Evolutionary conservation across 208 protist species (phyloP).

Genomic region (Lotmaria passim): DNA sequence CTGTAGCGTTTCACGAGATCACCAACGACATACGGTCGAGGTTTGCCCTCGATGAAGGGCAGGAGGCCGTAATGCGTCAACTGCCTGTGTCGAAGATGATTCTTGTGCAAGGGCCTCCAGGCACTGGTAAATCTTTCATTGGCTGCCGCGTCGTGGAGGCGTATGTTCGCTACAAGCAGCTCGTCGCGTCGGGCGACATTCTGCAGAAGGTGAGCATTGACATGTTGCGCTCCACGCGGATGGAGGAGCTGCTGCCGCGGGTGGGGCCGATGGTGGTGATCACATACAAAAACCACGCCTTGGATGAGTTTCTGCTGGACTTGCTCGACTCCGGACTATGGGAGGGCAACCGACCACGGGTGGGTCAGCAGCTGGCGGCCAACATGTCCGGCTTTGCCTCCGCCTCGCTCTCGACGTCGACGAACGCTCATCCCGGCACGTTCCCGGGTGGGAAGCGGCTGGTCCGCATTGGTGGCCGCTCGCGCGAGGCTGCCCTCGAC

Average conservation of each 20-base stretch:
- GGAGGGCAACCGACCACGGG: constrained; percentile 57
- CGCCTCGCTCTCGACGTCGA: background rate
- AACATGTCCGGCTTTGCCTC: constrained; percentile 11
- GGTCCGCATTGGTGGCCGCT: constrained; percentile 90
- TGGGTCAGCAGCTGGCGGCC: constrained; percentile 29
- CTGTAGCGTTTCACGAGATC: constrained; percentile 76
- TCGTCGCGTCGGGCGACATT: constrained; percentile 85
- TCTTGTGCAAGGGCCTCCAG: constrained; percentile 93
- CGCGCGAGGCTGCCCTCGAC: constrained; percentile 70
- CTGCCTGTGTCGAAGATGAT: constrained; percentile 78
- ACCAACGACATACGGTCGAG: constrained; percentile 58
- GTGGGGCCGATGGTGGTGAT: constrained; percentile 91
- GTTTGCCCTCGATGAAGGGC: constrained; percentile 80
- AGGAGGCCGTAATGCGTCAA: constrained; percentile 71
- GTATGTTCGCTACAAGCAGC: constrained; percentile 90
- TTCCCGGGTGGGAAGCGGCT: constrained; percentile 81
- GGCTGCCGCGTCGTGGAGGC: constrained; percentile 90
- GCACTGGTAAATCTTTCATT: constrained; percentile 96
- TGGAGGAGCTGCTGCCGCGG: constrained; percentile 66
- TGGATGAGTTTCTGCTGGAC: constrained; percentile 93
- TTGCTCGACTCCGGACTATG: constrained; percentile 78
- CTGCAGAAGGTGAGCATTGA: constrained; percentile 86
- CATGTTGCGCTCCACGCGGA: constrained; percentile 48
- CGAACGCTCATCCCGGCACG: constrained; percentile 38
- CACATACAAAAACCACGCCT: constrained; percentile 96